These are phyloP conservation scores for Cercospora berteroae DNA, from an alignment of 2,329 filamentous ascomycete species.

Conservation along the genomic window DNA sequence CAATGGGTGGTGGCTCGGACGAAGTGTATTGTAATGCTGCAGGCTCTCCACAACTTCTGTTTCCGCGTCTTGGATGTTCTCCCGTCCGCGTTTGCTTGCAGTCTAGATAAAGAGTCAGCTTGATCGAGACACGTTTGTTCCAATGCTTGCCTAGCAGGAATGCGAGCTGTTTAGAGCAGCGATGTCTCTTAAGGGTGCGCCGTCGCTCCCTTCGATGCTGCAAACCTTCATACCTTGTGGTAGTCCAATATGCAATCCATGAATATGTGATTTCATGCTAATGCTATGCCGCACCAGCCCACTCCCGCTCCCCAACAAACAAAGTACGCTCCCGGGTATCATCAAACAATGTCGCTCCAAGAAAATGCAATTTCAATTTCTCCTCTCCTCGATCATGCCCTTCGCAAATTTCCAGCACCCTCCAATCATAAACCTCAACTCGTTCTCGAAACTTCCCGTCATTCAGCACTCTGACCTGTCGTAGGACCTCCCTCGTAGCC, in stretches of 20 bases:
- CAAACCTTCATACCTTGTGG: background rate
- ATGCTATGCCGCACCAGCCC: background rate
- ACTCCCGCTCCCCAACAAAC: constrained; percentile 26
- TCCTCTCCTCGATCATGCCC: constrained; percentile 23
- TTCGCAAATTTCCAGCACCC: constrained; percentile 31
- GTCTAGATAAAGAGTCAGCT: too few species aligned
- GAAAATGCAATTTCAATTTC: constrained; percentile 25
- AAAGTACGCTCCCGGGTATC: constrained; percentile 22
- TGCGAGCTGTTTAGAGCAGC: too few species aligned
- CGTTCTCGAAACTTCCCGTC: constrained; percentile 29
- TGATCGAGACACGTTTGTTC: too few species aligned
- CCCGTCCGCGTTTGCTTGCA: too few species aligned
- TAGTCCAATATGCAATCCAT: background rate
- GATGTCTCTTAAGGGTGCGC: too few species aligned
- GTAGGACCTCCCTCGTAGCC: constrained; percentile 20
- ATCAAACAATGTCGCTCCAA: constrained; percentile 34
- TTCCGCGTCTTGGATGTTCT: too few species aligned
- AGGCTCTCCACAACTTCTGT: too few species aligned
- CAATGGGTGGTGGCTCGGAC: too few species aligned
- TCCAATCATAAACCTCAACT: constrained; percentile 37
- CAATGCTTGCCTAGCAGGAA: too few species aligned
- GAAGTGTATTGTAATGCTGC: too few species aligned
- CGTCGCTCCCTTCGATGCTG: too few species aligned
- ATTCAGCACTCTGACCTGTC: constrained; percentile 27
- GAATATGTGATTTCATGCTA: background rate